Percentiles rank a stretch among this genome's conserved stretches.
These are phyloP conservation scores for Rauvolfia tetraphylla DNA, from an alignment of 257 asterid species.

Conservation along the genomic window DNA sequence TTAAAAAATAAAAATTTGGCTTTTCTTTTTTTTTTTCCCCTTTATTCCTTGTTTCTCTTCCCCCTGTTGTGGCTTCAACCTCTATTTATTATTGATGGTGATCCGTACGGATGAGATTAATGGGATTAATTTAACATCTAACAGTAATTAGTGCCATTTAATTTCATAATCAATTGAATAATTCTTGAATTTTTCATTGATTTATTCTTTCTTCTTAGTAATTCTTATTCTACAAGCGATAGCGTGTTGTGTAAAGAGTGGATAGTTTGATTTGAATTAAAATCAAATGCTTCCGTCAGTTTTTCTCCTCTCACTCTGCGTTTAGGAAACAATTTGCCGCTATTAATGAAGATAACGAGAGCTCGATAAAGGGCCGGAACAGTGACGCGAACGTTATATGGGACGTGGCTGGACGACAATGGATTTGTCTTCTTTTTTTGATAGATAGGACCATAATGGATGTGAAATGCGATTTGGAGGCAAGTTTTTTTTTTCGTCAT, in stretches of 20 bases:
- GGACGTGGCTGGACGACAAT: too few relatives aligned
- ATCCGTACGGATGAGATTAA: conserved; percentile 14
- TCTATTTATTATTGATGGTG: conserved; percentile 4
- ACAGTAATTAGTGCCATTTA: background rate
- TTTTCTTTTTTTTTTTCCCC: background rate
- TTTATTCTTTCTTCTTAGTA: background rate
- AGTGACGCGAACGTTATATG: too few relatives aligned
- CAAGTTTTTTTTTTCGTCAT: too few relatives aligned
- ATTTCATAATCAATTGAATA: background rate
- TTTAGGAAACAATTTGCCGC: too few relatives aligned
- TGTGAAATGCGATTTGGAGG: too few relatives aligned
- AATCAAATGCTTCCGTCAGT: too few relatives aligned
- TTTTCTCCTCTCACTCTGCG: too few relatives aligned
- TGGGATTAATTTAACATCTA: conserved; percentile 1
- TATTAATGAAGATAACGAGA: too few relatives aligned
- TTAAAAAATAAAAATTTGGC: background rate
- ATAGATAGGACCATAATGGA: too few relatives aligned
- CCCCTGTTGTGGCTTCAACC: background rate
- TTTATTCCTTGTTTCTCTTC: background rate
- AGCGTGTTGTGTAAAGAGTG: background rate
- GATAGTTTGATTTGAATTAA: too few relatives aligned
- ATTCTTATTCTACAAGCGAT: background rate
- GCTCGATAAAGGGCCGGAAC: too few relatives aligned
- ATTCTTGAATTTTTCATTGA: background rate
- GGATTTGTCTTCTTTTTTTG: too few relatives aligned